Conservation (phyloP, 2,329 filamentous ascomycete species). For the Dryadomyces sulphureus region DNA sequence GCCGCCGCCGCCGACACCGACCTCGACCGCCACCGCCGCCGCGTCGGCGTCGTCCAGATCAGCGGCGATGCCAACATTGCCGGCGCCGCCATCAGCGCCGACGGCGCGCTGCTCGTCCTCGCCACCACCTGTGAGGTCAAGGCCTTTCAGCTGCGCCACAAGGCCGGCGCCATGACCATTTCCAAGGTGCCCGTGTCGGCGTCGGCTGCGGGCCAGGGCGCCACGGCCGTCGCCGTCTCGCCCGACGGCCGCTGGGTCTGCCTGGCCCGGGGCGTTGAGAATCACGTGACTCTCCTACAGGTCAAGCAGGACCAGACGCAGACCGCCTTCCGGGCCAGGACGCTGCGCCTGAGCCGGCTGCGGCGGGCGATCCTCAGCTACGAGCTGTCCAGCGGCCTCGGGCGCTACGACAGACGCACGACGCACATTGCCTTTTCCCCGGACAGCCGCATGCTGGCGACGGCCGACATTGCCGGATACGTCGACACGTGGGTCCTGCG, state of each 20-base stretch:
- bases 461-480: constrained; percentile 69
- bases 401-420: constrained; percentile 64
- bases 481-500: constrained; percentile 75
- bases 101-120: constrained; percentile 62
- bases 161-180: constrained; percentile 37
- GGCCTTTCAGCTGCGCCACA: constrained; percentile 14
- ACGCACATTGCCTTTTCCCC: constrained; percentile 63
- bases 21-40: constrained; percentile 39
- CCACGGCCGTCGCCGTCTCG: constrained; percentile 54
- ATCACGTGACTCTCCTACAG: constrained; percentile 27
- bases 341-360: constrained; percentile 30
- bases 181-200: constrained; percentile 53
- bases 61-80: constrained; percentile 72
- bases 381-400: constrained; percentile 48
- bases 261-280: constrained; percentile 17
- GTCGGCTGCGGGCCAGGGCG: constrained; percentile 44
- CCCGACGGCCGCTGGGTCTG: constrained; percentile 57
- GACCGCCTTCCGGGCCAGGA: constrained; percentile 21
- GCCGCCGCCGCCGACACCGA: constrained; percentile 22
- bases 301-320: constrained; percentile 18
- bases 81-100: constrained; percentile 48
- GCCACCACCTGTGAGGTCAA: constrained; percentile 59
- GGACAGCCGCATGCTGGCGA: constrained; percentile 65
- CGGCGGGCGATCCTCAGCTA: constrained; percentile 36
- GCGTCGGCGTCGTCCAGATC: constrained; percentile 54